Evolutionary conservation across 805 yeast genomes (phyloP).

Genomic region (Vanderwaltozyma yarrowii): DNA sequence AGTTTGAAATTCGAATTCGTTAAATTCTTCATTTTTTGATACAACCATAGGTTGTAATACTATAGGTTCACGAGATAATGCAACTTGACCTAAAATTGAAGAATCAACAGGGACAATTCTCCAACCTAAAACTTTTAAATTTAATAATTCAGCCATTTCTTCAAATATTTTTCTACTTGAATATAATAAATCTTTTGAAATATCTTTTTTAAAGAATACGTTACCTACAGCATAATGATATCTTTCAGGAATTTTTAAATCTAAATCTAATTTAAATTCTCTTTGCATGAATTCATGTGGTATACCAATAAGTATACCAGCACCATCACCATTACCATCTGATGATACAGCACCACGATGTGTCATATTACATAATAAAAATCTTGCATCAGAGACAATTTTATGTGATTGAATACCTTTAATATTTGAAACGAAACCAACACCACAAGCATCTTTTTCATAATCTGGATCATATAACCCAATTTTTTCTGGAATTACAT

Average conservation of each 20-base stretch:
- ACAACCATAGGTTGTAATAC: constrained; percentile 92
- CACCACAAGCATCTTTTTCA: constrained; percentile 98
- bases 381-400: constrained; percentile 82
- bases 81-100: constrained; percentile 90
- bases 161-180: constrained; percentile 72
- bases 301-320: constrained; percentile 88
- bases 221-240: constrained; percentile 96
- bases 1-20: constrained; percentile 49
- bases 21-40: constrained; percentile 26
- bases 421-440: constrained; percentile 92
- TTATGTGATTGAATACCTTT: constrained; percentile 83
- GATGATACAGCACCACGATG: constrained; percentile 97
- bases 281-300: constrained; percentile 81
- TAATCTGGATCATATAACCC: constrained; percentile 90
- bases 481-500: constrained; percentile 71
- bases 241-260: constrained; percentile 56
- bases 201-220: constrained; percentile 81
- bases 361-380: constrained; percentile 90
- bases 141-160: constrained; percentile 64
- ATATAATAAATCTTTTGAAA: constrained; percentile 42
- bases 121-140: constrained; percentile 85
- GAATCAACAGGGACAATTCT: constrained; percentile 91
- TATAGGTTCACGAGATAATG: constrained; percentile 83
- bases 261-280: constrained; percentile 67
- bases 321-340: constrained; percentile 98